Evolutionary conservation across 495 filamentous ascomycete species (phyloP).

Genomic region (Xylaria scruposa): DNA sequence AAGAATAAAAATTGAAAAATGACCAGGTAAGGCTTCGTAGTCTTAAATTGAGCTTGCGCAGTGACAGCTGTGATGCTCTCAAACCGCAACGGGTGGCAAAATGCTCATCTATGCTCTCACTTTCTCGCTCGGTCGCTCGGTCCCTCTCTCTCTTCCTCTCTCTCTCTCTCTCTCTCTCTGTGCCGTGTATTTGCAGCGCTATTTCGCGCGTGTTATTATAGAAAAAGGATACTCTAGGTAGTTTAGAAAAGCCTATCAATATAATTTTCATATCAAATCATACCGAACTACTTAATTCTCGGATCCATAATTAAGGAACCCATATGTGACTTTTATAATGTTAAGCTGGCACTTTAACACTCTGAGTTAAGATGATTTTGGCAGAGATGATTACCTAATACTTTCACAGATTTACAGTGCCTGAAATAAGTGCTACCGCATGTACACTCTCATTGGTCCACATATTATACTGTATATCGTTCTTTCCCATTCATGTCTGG

Average conservation of each 20-base stretch:
- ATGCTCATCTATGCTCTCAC: neutral
- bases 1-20: neutral
- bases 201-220: neutral
- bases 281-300: neutral
- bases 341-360: neutral
- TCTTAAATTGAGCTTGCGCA: neutral
- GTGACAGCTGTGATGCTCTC: neutral
- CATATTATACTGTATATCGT: neutral
- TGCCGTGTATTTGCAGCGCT: neutral
- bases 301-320: neutral
- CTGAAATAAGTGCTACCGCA: neutral
- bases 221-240: neutral
- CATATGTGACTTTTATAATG: neutral
- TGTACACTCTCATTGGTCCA: neutral
- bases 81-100: neutral
- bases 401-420: neutral
- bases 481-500: neutral
- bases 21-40: constrained; percentile 6
- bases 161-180: too few relatives aligned
- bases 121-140: too few relatives aligned
- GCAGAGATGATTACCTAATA: neutral
- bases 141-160: too few relatives aligned
- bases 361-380: neutral
- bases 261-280: neutral
- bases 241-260: neutral